Percentiles rank a stretch among this genome's conserved stretches.
Evolutionary conservation across 139 green algal species (phyloP).

Genomic region (Chlorella vulgaris): DNA sequence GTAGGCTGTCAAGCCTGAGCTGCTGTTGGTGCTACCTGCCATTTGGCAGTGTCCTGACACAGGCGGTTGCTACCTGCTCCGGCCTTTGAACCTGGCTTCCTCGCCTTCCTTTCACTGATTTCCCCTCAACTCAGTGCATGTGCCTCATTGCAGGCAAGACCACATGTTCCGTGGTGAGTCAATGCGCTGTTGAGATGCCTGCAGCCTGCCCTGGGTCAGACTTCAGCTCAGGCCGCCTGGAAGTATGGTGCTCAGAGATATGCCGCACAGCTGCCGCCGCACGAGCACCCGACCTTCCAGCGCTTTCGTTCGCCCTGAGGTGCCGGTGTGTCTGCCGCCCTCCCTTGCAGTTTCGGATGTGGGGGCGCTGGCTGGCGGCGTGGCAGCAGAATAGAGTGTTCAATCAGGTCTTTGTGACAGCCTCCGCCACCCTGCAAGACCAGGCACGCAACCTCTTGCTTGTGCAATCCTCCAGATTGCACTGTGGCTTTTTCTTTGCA

Average conservation of each 20-base stretch:
- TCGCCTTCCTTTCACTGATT: too few relatives aligned
- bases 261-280: too few relatives aligned
- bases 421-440: slow-evolving; percentile 68
- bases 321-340: too few relatives aligned
- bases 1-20: background rate
- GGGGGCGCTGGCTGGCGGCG: slow-evolving; percentile 51
- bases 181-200: too few relatives aligned
- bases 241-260: too few relatives aligned
- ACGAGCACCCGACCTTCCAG: too few relatives aligned
- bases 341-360: slow-evolving; percentile 77
- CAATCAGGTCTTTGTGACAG: slow-evolving; percentile 70
- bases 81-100: background rate
- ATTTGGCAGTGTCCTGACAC: background rate
- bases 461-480: too few relatives aligned
- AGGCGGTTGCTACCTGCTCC: background rate
- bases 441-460: too few relatives aligned
- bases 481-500: too few relatives aligned
- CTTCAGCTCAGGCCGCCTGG: too few relatives aligned
- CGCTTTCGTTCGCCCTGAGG: too few relatives aligned
- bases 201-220: too few relatives aligned
- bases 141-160: slow-evolving; percentile 67
- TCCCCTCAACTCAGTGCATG: background rate
- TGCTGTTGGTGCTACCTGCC: background rate
- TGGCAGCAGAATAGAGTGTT: background rate
- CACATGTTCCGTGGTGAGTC: slow-evolving; percentile 66